phyloP scores from a whole-genome alignment of 768 basidiomycete genomes.

The Holtermanniella nyarrowii region DNA sequence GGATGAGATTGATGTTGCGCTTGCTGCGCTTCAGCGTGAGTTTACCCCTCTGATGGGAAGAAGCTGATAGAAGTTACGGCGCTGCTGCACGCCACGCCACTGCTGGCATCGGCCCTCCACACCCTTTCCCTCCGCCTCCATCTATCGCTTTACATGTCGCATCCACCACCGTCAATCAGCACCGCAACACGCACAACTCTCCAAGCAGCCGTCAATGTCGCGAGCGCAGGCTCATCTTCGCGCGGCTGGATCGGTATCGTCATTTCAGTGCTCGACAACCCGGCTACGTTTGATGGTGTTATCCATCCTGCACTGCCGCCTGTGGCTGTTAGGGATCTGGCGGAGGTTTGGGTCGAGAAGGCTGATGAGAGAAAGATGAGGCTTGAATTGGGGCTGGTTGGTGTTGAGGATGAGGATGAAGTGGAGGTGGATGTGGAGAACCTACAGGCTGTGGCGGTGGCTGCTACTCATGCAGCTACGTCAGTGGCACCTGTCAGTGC shows the following conservation, averaged over 20 bases:
- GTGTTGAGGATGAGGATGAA: slow-evolving; percentile 3
- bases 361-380: slow-evolving; percentile 28
- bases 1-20: slow-evolving; percentile 12
- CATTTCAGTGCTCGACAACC: slow-evolving; percentile 15
- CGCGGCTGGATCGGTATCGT: slow-evolving; percentile 33
- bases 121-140: slow-evolving; percentile 31
- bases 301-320: slow-evolving; percentile 35
- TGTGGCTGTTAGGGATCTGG: slow-evolving; percentile 21
- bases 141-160: slow-evolving; percentile 17
- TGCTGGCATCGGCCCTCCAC: slow-evolving; percentile 18
- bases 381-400: slow-evolving; percentile 18
- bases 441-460: background rate
- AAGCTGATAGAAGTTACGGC: slow-evolving; percentile 18
- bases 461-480: background rate
- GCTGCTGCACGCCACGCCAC: slow-evolving; percentile 17
- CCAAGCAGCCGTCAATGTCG: slow-evolving; percentile 7
- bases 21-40: slow-evolving; percentile 22
- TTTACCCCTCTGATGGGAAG: background rate
- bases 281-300: slow-evolving; percentile 2
- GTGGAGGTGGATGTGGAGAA: slow-evolving; percentile 9
- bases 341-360: slow-evolving; percentile 22
- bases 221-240: slow-evolving; percentile 20
- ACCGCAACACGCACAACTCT: slow-evolving; percentile 4
- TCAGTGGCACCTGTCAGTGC: background rate
- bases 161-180: slow-evolving; percentile 8